Evolutionary conservation across 148 eudicot genomes (phyloP).

Genomic region (Nepenthes gracilis): DNA sequence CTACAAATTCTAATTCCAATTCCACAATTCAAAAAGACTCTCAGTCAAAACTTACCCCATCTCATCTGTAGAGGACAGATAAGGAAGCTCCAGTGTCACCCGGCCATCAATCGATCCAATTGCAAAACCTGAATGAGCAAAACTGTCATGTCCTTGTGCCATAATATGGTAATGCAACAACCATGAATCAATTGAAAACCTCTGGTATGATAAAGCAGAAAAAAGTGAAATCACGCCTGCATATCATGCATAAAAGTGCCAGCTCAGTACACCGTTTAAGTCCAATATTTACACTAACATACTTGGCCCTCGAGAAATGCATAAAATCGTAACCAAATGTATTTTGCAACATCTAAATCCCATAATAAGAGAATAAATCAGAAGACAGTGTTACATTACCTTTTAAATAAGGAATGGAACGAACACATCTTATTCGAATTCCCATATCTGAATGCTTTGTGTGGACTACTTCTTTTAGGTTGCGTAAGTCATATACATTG

Average conservation of each 20-base stretch:
- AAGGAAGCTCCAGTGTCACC: conserved; percentile 51
- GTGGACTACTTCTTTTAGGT: conserved; percentile 22
- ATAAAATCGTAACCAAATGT: neutral
- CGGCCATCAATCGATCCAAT: conserved; percentile 87
- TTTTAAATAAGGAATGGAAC: conserved; percentile 37
- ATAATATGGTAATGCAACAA: neutral
- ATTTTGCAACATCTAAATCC: neutral
- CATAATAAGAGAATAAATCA: neutral
- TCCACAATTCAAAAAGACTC: too few relatives aligned
- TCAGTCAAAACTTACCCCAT: conserved; percentile 38
- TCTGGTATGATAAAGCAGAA: too few relatives aligned
- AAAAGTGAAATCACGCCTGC: too few relatives aligned
- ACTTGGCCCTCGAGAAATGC: neutral
- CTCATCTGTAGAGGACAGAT: conserved; percentile 25
- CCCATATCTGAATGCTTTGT: conserved; percentile 28
- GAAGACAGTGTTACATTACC: conserved; percentile 25
- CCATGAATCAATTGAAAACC: too few relatives aligned
- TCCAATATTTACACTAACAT: neutral
- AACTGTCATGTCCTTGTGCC: neutral
- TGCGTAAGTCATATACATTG: conserved; percentile 57
- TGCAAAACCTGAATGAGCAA: conserved; percentile 50
- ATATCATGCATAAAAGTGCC: too few relatives aligned
- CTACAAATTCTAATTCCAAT: too few relatives aligned
- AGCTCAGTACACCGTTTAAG: neutral
- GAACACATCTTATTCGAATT: conserved; percentile 56